Percentiles rank a stretch among this genome's conserved stretches.
phyloP scores from a whole-genome alignment of 2,329 filamentous ascomycete species.

The Pseudomassariella vexata region DNA sequence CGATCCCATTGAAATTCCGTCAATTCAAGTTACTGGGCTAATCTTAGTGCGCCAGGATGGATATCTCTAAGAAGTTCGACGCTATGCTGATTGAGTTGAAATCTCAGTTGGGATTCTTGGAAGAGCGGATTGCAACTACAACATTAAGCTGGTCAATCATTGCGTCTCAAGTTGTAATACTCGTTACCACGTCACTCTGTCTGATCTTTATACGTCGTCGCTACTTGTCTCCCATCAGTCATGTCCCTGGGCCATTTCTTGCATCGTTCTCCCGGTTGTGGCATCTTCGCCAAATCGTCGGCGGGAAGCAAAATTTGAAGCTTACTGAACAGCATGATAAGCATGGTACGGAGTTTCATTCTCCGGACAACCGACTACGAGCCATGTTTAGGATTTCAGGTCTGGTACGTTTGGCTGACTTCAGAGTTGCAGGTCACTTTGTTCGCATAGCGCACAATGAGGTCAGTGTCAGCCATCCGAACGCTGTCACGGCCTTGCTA shows the following conservation, averaged over 20 bases:
- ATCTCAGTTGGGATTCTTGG: too few relatives aligned
- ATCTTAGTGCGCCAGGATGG: too few relatives aligned
- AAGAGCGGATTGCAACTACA: too few relatives aligned
- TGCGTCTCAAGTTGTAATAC: too few relatives aligned
- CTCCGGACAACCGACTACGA: not conserved
- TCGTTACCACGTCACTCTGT: too few relatives aligned
- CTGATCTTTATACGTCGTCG: constrained; percentile 1
- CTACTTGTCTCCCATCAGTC: constrained; percentile 5
- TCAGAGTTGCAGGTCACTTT: constrained; percentile 24
- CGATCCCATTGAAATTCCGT: too few relatives aligned
- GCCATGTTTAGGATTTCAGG: not conserved
- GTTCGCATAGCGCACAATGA: constrained; percentile 36
- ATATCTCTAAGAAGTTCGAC: too few relatives aligned
- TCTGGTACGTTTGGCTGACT: not conserved
- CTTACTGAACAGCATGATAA: constrained; percentile 30
- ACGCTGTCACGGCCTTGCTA: constrained; percentile 30
- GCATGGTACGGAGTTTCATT: constrained; percentile 22
- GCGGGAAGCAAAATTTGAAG: constrained; percentile 30
- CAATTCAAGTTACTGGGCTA: too few relatives aligned
- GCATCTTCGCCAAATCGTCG: constrained; percentile 30
- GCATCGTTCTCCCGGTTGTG: constrained; percentile 33
- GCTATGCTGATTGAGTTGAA: too few relatives aligned
- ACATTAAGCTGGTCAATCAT: too few relatives aligned
- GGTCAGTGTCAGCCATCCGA: constrained; percentile 34
- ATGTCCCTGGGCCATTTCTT: constrained; percentile 34